These are phyloP conservation scores for Cubamyces sp. DNA, from an alignment of 768 basidiomycete species.

Conservation along the genomic window DNA sequence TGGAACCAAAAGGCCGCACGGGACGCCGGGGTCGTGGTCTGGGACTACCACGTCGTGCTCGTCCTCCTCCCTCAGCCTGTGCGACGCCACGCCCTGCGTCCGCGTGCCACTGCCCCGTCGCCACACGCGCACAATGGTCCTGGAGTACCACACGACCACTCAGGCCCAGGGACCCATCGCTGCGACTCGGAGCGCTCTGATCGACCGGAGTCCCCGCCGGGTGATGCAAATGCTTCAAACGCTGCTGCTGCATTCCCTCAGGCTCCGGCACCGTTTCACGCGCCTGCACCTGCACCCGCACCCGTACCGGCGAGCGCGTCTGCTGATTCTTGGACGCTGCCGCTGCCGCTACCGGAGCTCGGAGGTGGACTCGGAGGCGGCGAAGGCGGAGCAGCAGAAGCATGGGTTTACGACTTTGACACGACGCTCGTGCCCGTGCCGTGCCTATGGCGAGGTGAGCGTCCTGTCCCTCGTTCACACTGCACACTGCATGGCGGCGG, in stretches of 20 bases:
- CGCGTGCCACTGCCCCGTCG: conserved; percentile 18
- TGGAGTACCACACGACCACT: too few relatives aligned
- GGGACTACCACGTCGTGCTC: conserved; percentile 79
- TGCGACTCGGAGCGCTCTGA: background rate
- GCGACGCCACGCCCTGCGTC: too few relatives aligned
- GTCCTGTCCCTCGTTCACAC: background rate
- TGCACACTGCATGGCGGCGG: too few relatives aligned
- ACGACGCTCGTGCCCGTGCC: conserved; percentile 51
- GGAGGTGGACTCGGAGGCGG: too few relatives aligned
- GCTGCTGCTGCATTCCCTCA: background rate
- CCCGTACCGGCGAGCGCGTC: too few relatives aligned
- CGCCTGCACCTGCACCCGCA: too few relatives aligned
- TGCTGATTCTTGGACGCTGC: too few relatives aligned
- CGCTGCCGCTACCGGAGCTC: too few relatives aligned
- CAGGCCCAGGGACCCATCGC: background rate
- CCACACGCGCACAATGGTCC: background rate
- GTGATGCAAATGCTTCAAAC: background rate
- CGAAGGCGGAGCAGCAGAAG: conserved; percentile 18
- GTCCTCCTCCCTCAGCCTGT: conserved; percentile 42
- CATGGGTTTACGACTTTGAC: conserved; percentile 77
- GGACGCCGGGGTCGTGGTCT: conserved; percentile 48
- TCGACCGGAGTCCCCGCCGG: background rate
- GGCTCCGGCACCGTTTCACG: background rate
- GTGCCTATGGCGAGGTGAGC: conserved; percentile 53
- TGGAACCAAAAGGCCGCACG: conserved; percentile 58